These are phyloP conservation scores for Thelonectria rubi DNA, from an alignment of 2,329 filamentous ascomycete genomes.

Conservation along the genomic window DNA sequence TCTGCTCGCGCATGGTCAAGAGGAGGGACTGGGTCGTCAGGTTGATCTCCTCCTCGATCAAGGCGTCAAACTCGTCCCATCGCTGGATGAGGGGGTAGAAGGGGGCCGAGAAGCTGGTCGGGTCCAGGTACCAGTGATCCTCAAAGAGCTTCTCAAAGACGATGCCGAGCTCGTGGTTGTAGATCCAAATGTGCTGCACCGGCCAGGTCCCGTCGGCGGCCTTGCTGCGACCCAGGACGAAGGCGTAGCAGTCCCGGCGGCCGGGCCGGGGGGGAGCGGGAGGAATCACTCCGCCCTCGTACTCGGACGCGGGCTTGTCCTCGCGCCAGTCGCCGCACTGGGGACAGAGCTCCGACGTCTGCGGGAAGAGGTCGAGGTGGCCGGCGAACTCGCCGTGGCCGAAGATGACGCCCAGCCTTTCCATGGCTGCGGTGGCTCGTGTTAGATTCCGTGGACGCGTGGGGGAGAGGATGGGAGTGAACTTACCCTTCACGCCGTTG, in stretches of 20 bases:
- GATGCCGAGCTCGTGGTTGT: not conserved
- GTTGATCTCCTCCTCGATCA: not conserved
- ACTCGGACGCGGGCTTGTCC: not conserved
- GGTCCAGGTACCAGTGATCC: not conserved
- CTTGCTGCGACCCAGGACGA: constrained; percentile 1
- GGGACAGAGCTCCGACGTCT: no score
- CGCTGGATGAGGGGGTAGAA: constrained; percentile 7
- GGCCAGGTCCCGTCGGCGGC: not conserved
- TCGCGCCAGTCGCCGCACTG: not conserved
- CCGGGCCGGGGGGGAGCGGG: not conserved
- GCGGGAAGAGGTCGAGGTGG: no score
- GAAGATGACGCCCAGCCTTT: no score
- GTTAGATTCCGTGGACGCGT: no score
- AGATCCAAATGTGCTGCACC: constrained; percentile 12
- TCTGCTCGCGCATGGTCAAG: not conserved
- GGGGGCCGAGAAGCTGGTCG: not conserved
- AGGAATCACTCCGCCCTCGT: no score
- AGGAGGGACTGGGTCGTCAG: not conserved
- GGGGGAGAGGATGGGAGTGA: no score
- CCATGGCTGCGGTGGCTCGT: no score
- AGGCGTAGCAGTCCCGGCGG: not conserved
- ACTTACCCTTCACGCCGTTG: no score
- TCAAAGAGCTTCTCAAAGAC: not conserved
- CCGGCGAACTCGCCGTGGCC: no score
- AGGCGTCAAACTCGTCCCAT: not conserved